A percentile compares a stretch with the other conserved stretches of the same genome.
Evolutionary conservation across 2,329 filamentous ascomycete species (phyloP).

Genomic region (Penicillium sp.): DNA sequence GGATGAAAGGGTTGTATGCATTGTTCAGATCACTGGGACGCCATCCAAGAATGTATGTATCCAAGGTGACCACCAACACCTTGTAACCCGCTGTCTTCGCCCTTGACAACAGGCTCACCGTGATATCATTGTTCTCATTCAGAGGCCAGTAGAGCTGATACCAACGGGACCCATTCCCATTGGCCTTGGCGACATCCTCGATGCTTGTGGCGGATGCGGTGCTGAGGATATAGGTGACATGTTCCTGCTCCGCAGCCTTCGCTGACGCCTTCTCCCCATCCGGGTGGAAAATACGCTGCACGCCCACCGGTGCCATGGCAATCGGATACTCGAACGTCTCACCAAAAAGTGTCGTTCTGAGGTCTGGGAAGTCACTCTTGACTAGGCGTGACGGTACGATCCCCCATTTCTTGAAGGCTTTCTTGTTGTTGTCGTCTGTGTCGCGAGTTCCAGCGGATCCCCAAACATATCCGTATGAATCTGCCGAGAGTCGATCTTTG

Average conservation of each 20-base stretch:
- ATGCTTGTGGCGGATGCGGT: conserved; percentile 64
- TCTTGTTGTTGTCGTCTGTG: conserved; percentile 32
- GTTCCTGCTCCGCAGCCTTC: conserved; percentile 56
- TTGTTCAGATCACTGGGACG: conserved; percentile 64
- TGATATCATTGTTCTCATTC: conserved; percentile 60
- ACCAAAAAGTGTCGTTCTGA: conserved; percentile 54
- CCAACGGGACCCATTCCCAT: conserved; percentile 60
- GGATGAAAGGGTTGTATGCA: conserved; percentile 47
- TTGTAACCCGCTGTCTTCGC: conserved; percentile 62
- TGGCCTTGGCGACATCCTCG: conserved; percentile 63
- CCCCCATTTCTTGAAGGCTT: conserved; percentile 33
- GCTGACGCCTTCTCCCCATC: conserved; percentile 65
- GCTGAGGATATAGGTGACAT: conserved; percentile 65
- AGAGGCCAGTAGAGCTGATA: conserved; percentile 73
- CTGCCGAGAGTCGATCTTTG: conserved; percentile 46
- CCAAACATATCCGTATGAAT: conserved; percentile 59
- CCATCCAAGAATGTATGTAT: conserved; percentile 69
- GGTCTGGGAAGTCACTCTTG: conserved; percentile 43
- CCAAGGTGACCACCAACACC: conserved; percentile 68
- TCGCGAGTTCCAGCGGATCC: conserved; percentile 52
- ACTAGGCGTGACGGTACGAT: conserved; percentile 29
- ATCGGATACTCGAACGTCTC: conserved; percentile 52
- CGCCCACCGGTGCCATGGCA: conserved; percentile 66
- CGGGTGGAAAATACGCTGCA: conserved; percentile 65
- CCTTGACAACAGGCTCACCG: conserved; percentile 59